phyloP scores from a whole-genome alignment of 495 filamentous ascomycete species.

The Talaromyces nanjingensis region DNA sequence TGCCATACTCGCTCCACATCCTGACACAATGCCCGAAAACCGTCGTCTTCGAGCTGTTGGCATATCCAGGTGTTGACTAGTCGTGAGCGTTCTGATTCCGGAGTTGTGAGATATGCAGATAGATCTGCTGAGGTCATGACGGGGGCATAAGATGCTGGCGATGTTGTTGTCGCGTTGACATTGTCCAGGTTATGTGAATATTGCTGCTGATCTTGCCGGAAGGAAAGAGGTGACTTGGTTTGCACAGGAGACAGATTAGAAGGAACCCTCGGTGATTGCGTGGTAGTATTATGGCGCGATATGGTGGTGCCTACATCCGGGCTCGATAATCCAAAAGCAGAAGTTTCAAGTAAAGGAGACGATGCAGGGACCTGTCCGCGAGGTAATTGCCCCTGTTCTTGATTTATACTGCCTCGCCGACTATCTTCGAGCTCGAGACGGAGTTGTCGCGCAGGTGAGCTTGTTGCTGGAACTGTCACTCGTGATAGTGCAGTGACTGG shows the following conservation, averaged over 20 bases:
- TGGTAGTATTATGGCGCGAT: background rate
- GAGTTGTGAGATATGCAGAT: constrained; percentile 25
- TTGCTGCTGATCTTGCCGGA: background rate
- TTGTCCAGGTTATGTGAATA: too few relatives aligned
- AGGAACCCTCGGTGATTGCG: background rate
- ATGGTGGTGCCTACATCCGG: background rate
- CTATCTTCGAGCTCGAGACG: constrained; percentile 8
- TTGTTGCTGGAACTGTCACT: background rate
- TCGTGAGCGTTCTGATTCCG: constrained; percentile 26
- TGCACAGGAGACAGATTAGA: background rate
- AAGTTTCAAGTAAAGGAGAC: constrained; percentile 4
- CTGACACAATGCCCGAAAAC: constrained; percentile 33
- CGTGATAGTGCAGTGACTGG: constrained; percentile 4
- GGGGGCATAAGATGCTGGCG: constrained; percentile 5
- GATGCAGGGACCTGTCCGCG: background rate
- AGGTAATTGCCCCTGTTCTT: background rate
- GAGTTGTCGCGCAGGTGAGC: constrained; percentile 8
- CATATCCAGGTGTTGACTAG: constrained; percentile 39
- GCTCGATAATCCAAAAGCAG: background rate
- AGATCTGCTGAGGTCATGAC: constrained; percentile 18
- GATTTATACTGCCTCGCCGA: background rate
- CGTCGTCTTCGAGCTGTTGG: constrained; percentile 35
- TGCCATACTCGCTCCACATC: constrained; percentile 40
- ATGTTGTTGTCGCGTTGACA: constrained; percentile 11
- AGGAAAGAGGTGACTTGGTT: background rate